phyloP scores from a whole-genome alignment of 306 rosid species.

The Sindora glabra region DNA sequence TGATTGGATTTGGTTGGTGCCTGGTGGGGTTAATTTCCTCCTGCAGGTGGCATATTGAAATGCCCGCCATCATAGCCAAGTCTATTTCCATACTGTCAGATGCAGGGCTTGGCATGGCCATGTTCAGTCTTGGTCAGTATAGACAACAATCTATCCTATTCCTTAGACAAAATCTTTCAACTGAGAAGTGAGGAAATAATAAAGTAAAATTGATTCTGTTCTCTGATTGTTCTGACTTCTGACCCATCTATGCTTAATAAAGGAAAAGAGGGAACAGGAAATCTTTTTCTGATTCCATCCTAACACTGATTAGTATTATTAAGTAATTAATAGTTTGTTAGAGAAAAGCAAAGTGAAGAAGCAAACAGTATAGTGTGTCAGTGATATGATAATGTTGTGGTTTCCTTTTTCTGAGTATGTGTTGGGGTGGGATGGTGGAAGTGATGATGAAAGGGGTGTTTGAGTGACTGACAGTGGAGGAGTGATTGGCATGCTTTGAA shows the following conservation, averaged over 20 bases:
- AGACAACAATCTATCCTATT: not conserved
- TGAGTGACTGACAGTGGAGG: too few relatives aligned
- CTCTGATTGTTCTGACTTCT: not conserved
- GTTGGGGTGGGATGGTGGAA: conserved; percentile 17
- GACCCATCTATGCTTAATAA: conserved; percentile 1
- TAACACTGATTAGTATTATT: conserved; percentile 6
- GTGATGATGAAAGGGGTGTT: conserved; percentile 51
- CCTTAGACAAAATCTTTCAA: too few relatives aligned
- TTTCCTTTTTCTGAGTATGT: conserved; percentile 20
- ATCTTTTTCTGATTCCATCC: conserved; percentile 15
- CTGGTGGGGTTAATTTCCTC: not conserved
- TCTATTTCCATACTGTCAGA: conserved; percentile 87
- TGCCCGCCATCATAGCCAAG: conserved; percentile 81
- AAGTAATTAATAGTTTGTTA: conserved; percentile 12
- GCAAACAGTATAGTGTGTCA: too few relatives aligned
- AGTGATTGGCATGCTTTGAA: conserved; percentile 34
- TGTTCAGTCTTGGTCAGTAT: conserved; percentile 93
- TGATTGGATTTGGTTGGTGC: not conserved
- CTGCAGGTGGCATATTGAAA: conserved; percentile 69
- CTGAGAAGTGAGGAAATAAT: too few relatives aligned
- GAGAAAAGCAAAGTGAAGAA: too few relatives aligned
- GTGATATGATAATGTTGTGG: conserved; percentile 7
- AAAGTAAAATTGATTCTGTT: too few relatives aligned
- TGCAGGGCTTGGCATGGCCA: conserved; percentile 98
- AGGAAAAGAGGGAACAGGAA: conserved; percentile 14